These are phyloP conservation scores for Pharnaceum exiguum DNA, from an alignment of 148 eudicot species.

Conservation along the genomic window DNA sequence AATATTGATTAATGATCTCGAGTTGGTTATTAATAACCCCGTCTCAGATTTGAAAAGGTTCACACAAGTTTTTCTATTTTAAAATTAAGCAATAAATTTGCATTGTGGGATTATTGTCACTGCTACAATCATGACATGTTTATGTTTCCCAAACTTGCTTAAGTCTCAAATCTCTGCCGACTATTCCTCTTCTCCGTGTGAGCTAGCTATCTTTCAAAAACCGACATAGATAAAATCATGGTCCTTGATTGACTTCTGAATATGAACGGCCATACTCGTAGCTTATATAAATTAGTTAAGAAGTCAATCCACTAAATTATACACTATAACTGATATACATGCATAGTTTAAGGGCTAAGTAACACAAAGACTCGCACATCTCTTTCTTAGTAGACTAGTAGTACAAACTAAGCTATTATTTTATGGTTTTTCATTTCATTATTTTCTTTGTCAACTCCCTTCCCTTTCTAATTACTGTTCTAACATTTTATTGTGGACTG, in stretches of 20 bases:
- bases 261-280: conserved; percentile 6
- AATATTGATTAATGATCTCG: too few relatives aligned
- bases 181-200: neutral
- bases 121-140: neutral
- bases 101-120: too few relatives aligned
- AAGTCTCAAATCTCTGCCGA: conserved; percentile 1
- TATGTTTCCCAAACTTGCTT: neutral
- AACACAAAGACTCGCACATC: conserved; percentile 4
- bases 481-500: neutral
- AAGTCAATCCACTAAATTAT: neutral
- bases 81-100: too few relatives aligned
- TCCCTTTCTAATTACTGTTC: neutral
- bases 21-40: too few relatives aligned
- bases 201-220: neutral
- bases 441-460: conserved; percentile 2
- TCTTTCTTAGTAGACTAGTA: neutral
- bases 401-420: neutral
- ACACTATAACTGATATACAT: conserved; percentile 4
- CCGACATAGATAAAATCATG: neutral
- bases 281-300: conserved; percentile 11
- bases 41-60: too few relatives aligned
- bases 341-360: conserved; percentile 21
- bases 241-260: conserved; percentile 10
- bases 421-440: neutral
- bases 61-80: too few relatives aligned